These are phyloP conservation scores for Volvariella volvacea DNA, from an alignment of 1,284 basidiomycete genomes.

Conservation along the genomic window DNA sequence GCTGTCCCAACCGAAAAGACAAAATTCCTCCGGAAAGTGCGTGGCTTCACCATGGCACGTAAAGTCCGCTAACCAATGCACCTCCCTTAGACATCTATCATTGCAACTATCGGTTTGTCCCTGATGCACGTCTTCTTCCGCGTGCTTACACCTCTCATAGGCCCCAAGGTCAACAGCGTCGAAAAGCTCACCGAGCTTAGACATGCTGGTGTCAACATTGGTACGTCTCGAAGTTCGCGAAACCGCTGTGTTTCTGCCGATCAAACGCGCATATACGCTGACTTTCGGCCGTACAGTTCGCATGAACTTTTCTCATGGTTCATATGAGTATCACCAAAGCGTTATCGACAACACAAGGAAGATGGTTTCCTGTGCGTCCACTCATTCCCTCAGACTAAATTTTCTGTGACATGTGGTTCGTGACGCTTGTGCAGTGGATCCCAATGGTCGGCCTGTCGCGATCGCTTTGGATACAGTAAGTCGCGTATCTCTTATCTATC, in stretches of 20 bases:
- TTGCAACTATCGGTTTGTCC: slow-evolving; percentile 71
- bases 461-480: slow-evolving; percentile 97
- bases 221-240: slow-evolving; percentile 49
- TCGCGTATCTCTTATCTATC: slow-evolving; percentile 13
- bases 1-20: slow-evolving; percentile 68
- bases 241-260: no score
- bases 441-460: slow-evolving; percentile 84
- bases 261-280: slow-evolving; percentile 7
- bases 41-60: slow-evolving; percentile 17
- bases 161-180: slow-evolving; percentile 87
- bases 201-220: slow-evolving; percentile 91
- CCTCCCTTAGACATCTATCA: slow-evolving; percentile 77
- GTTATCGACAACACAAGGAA: slow-evolving; percentile 95
- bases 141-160: slow-evolving; percentile 30
- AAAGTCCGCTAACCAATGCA: slow-evolving; percentile 4
- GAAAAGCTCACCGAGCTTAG: slow-evolving; percentile 81
- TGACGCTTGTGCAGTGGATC: slow-evolving; percentile 39
- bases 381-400: slow-evolving; percentile 6
- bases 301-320: slow-evolving; percentile 98
- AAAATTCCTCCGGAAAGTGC: slow-evolving; percentile 90
- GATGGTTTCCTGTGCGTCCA: slow-evolving; percentile 62
- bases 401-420: no score
- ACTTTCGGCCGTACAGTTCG: slow-evolving; percentile 54
- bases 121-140: background rate
- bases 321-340: slow-evolving; percentile 95